These are phyloP conservation scores for Fusarium chaquense DNA, from an alignment of 2,329 filamentous ascomycete species.

Conservation along the genomic window DNA sequence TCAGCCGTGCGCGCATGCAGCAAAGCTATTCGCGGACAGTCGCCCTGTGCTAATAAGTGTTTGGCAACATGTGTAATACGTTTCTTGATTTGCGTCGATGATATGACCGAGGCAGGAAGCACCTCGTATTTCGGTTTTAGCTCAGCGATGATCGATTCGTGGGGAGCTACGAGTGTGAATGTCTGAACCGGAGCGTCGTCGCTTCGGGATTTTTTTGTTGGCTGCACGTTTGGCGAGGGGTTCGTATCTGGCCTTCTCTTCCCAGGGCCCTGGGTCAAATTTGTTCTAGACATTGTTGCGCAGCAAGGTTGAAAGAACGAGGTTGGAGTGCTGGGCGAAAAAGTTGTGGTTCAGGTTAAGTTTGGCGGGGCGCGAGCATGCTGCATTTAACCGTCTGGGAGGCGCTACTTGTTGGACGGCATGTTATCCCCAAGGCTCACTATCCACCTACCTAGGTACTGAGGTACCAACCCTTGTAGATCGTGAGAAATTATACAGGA, in stretches of 20 bases:
- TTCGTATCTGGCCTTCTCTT: conserved; percentile 40
- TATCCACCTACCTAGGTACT: too few species aligned
- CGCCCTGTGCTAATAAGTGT: conserved; percentile 56
- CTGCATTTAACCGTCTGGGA: conserved; percentile 4
- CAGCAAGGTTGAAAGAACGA: conserved; percentile 20
- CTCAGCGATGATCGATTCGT: conserved; percentile 58
- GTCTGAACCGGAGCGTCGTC: conserved; percentile 16
- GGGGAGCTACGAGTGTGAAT: conserved; percentile 51
- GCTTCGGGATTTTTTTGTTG: conserved; percentile 12
- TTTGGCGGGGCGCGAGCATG: conserved; percentile 34
- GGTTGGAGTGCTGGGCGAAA: conserved; percentile 25
- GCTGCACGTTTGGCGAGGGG: neutral
- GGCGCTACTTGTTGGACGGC: neutral
- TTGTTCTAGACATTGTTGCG: conserved; percentile 34
- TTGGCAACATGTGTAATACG: conserved; percentile 60
- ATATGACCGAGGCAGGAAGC: conserved; percentile 66
- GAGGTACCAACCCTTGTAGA: neutral
- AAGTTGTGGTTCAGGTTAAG: conserved; percentile 38
- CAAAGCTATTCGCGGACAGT: conserved; percentile 55
- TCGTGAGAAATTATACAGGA: neutral
- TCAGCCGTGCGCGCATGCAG: conserved; percentile 64
- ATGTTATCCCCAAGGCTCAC: neutral
- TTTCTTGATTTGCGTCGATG: conserved; percentile 70
- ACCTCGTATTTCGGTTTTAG: conserved; percentile 63
- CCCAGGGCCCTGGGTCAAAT: conserved; percentile 11